Evolutionary conservation across 1,284 basidiomycete species (phyloP).

Genomic region (Cystobasidium slooffiae): DNA sequence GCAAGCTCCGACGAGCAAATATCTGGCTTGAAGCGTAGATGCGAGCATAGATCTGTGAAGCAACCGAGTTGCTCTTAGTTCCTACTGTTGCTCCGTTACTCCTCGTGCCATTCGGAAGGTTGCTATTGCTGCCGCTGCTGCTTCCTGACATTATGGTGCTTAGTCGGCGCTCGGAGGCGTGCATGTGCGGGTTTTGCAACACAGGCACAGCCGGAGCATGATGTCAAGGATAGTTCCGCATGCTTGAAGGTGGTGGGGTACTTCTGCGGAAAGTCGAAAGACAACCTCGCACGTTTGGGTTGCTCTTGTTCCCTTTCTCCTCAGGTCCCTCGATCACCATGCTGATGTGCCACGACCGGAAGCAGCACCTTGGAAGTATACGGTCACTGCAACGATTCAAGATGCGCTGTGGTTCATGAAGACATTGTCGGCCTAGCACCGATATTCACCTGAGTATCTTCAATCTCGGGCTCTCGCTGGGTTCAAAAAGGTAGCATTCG

Average conservation of each 20-base stretch:
- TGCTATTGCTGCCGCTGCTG: conserved; percentile 4
- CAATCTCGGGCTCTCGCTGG: too few species aligned
- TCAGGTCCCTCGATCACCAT: too few species aligned
- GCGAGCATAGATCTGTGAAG: conserved; percentile 2
- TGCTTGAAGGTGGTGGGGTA: not conserved
- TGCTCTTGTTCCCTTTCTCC: too few species aligned
- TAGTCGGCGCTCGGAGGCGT: conserved; percentile 8
- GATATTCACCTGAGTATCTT: too few species aligned
- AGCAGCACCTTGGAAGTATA: too few species aligned
- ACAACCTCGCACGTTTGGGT: not conserved
- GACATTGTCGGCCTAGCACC: too few species aligned
- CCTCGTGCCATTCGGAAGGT: conserved; percentile 6
- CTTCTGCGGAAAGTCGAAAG: not conserved
- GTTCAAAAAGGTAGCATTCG: too few species aligned
- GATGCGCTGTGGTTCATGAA: too few species aligned
- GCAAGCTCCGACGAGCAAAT: conserved; percentile 25
- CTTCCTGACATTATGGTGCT: conserved; percentile 12
- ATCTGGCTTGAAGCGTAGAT: conserved; percentile 30
- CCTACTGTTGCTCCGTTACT: conserved; percentile 16
- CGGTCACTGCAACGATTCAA: too few species aligned
- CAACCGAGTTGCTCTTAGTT: not conserved
- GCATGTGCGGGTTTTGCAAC: conserved; percentile 1
- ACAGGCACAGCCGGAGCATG: conserved; percentile 15
- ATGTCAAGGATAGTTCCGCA: not conserved
- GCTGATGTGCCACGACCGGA: too few species aligned